Percentiles rank a stretch among this genome's conserved stretches.
Conservation (phyloP, 2,329 filamentous ascomycete species). For the Penicillium vulpinum region DNA sequence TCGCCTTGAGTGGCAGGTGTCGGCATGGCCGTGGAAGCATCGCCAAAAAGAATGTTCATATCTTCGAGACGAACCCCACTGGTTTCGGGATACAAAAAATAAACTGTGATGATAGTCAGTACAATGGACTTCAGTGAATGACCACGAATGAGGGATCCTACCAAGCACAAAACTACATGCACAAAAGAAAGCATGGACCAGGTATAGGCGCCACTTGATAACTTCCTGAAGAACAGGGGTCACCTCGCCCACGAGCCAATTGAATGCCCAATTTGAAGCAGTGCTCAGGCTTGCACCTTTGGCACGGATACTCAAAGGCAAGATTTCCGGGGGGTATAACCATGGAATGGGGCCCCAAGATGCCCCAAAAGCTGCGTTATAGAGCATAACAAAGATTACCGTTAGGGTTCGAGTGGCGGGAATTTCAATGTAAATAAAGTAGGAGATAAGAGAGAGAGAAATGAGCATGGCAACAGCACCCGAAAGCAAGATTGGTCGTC, state of each 20-base stretch:
- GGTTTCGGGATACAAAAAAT: conserved; percentile 96
- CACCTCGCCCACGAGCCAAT: conserved; percentile 94
- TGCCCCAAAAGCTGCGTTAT: conserved; percentile 95
- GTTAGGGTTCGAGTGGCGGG: conserved; percentile 74
- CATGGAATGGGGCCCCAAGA: conserved; percentile 98
- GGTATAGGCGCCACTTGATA: conserved; percentile 91
- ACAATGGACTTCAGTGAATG: background rate
- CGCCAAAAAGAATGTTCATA: conserved; percentile 93
- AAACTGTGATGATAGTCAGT: conserved; percentile 61
- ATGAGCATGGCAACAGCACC: conserved; percentile 88
- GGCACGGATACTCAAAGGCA: conserved; percentile 92
- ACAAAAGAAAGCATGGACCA: conserved; percentile 96
- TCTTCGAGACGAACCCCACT: conserved; percentile 93
- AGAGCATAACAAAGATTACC: conserved; percentile 94
- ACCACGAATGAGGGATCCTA: conserved; percentile 55
- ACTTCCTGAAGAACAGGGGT: conserved; percentile 89
- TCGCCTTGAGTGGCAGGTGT: conserved; percentile 78
- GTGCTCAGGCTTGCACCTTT: conserved; percentile 97
- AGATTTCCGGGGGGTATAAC: conserved; percentile 98
- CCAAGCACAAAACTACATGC: conserved; percentile 92
- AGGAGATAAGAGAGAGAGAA: conserved; percentile 85
- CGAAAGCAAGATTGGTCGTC: conserved; percentile 82
- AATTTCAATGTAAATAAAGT: conserved; percentile 90
- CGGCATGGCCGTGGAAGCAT: conserved; percentile 78
- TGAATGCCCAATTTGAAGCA: conserved; percentile 96